Base-by-base conservation (phyloP, 2,329 filamentous ascomycete genomes). In the Ophiostoma ulmi region DNA sequence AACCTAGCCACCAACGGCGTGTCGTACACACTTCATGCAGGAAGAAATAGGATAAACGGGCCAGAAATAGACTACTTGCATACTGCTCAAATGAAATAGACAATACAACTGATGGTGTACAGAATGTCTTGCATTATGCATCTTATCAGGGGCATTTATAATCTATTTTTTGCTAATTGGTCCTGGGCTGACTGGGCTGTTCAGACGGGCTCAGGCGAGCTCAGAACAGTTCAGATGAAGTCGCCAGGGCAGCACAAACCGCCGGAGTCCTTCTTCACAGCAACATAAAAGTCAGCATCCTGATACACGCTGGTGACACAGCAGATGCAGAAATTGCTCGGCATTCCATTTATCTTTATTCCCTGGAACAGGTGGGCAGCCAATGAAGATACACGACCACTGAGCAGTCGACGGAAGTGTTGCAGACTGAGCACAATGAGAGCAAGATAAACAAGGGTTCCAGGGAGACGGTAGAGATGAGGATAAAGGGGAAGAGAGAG, bases 281-380 rank as follows among this genome's bases (percentile, higher is more conserved):
- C 52, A 58, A 58, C n/a, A 26, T 58, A 13, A 8, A 6, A 58
- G 31, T 22, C 48, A 58, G 10, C 52, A 58, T 8, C 52, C n/a
- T 63, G 58, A 63, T 63, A 63, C 58, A 63, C 11, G 26, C 26
- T 63, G 58, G 58, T 63, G 58, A 63, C 58, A 63, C 58, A 14
- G 58, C 58, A 63, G 26, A 35, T 17, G 17, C 13, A 63, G 58
- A 63, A n/a, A 35, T 35, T 35, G 58, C 26, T 3, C 58, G 58
- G 26, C 8, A 63, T 11, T 35, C 58, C 26, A 5, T n/a, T 48
- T 48, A 20, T 48, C 14, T n/a, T 20, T 48, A 20, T 48, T n/a
- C 17, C n/a, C 58, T 63, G 58, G 26, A 63, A 26, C 26, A 63
- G 26, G 14, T 5, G 22, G 5, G 22, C 26, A 63, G 26, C 58